Percentiles rank a stretch among this genome's conserved stretches.
Conservation (phyloP, 768 basidiomycete genomes). For the Coprinopsis marcescibilis region DNA sequence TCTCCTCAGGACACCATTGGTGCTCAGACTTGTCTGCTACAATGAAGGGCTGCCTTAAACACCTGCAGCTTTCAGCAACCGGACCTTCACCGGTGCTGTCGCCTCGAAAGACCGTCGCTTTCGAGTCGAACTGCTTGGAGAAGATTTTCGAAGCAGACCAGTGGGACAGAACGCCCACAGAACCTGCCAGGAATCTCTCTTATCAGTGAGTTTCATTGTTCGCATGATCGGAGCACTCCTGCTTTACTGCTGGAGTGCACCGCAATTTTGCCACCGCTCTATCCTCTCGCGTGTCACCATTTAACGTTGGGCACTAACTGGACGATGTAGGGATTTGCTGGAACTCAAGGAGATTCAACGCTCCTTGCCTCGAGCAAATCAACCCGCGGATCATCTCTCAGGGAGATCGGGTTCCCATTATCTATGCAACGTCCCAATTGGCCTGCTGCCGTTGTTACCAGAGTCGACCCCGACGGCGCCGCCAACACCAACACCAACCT, state of each 20-base stretch:
- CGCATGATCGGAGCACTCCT: no score
- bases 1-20: neutral
- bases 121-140: constrained; percentile 43
- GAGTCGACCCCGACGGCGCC: constrained; percentile 14
- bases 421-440: constrained; percentile 55
- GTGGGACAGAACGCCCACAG: constrained; percentile 73
- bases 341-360: constrained; percentile 68
- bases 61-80: neutral
- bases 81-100: neutral
- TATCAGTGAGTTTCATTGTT: constrained; percentile 62
- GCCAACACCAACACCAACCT: constrained; percentile 8
- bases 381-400: constrained; percentile 37
- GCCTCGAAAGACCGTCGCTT: constrained; percentile 54
- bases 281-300: constrained; percentile 7
- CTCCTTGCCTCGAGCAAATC: constrained; percentile 54
- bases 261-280: constrained; percentile 1
- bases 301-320: constrained; percentile 8
- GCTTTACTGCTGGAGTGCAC: no score
- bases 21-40: neutral
- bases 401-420: constrained; percentile 35
- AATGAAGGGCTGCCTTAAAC: constrained; percentile 7
- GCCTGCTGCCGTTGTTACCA: constrained; percentile 51
- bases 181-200: constrained; percentile 53
- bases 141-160: constrained; percentile 66
- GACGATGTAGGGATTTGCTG: constrained; percentile 44